These are phyloP conservation scores for Bruguiera parviflora DNA, from an alignment of 345 rosid species.

Conservation along the genomic window DNA sequence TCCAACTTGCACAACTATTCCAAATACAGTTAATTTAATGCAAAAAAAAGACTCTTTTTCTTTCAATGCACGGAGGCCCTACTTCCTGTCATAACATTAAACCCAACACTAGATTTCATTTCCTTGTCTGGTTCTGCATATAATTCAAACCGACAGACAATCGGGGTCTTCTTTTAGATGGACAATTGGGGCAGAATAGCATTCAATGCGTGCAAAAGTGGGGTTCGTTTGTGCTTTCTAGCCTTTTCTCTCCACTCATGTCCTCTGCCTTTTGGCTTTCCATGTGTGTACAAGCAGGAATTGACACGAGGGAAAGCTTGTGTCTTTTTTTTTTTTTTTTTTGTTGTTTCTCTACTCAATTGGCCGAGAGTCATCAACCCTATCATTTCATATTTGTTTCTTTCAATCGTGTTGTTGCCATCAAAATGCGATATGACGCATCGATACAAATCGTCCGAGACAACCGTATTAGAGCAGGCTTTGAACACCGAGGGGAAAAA, in stretches of 20 bases:
- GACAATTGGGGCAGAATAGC: neutral
- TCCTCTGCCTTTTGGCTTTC: constrained; percentile 26
- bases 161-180: neutral
- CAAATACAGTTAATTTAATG: neutral
- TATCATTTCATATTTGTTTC: neutral
- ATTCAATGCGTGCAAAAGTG: constrained; percentile 7
- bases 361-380: neutral
- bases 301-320: constrained; percentile 9
- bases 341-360: neutral
- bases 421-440: too few relatives aligned
- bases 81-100: neutral
- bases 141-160: neutral
- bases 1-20: neutral
- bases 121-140: constrained; percentile 5
- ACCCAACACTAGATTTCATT: constrained; percentile 17
- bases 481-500: neutral
- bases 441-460: too few relatives aligned
- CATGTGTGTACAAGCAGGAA: constrained; percentile 14
- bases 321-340: neutral
- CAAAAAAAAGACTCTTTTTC: neutral
- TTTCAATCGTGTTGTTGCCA: neutral
- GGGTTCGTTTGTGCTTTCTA: constrained; percentile 29
- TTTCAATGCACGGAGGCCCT: neutral
- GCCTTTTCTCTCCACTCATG: constrained; percentile 54
- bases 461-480: too few relatives aligned